Base-by-base conservation (phyloP, 495 filamentous ascomycete species). In the Hypoxylon crocopeplum region DNA sequence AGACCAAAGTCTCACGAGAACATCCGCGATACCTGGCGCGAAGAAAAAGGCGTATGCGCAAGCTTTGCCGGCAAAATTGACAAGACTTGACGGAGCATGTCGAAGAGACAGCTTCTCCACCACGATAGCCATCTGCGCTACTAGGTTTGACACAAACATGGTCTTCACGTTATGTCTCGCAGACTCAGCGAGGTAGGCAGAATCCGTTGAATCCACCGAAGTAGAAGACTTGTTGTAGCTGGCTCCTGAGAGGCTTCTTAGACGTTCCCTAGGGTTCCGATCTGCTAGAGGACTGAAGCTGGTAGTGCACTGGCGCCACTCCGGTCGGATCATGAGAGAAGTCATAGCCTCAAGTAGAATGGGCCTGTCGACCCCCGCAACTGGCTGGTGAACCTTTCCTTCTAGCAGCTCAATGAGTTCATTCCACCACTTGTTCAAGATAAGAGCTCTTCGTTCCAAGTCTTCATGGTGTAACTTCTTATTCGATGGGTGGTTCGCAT, bases 31-130 rank as follows among this genome's bases (percentile, higher is more conserved):
- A 13, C 92, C 92, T 0, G 92, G 89, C 32, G 91, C 94, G 70
- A 97, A 98, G 69, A 94, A 95, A 73, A 97, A 98, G 27, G 94
- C 94, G 72, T 96, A 97, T 7, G 94, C 94, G 63, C 87, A 89
- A 12, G 92, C 91, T 72, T 95, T 97, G 45, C 93, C 94, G 67
- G 91, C 94, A 74, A 97, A 98, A 25, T 88, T 86, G 39, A 98
- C 92, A 55, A 98, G 72, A 67, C 90, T 95, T 30, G 90, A 85
- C n/a, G 94, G 90, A n/a, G 92, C 90, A 66, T 90, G 87, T 64
- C 91, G 84, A 61, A 92, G 77, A 6, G 90, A 93, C 89, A 98
- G 90, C 66, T 92, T 92, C 53, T 97, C 92, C 5, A 97, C 89
- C 25, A 94, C 90, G 53, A 95, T 87, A 7, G 84, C 78, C 86